Percentiles rank a stretch among this genome's conserved stretches.
Evolutionary conservation across 2,329 filamentous ascomycete species (phyloP).

Genomic region (Alternaria sp.): DNA sequence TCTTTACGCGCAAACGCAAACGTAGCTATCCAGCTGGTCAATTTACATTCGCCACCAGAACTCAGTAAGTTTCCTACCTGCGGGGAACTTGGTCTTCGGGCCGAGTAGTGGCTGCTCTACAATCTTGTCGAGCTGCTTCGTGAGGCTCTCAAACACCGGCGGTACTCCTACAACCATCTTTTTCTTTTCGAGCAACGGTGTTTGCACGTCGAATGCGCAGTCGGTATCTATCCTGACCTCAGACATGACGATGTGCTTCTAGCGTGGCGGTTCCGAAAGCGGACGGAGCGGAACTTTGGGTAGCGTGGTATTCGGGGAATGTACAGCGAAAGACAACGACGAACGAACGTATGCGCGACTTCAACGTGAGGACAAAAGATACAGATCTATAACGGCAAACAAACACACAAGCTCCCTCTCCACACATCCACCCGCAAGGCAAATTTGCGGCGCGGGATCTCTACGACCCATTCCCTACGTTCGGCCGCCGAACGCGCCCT

Average conservation of each 20-base stretch:
- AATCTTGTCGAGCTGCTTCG: constrained; percentile 42
- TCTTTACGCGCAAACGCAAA: constrained; percentile 46
- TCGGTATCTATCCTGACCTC: constrained; percentile 22
- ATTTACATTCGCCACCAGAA: not conserved
- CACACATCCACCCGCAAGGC: not conserved
- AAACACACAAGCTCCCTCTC: not conserved
- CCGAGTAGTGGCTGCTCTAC: constrained; percentile 43
- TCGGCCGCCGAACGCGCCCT: constrained; percentile 2
- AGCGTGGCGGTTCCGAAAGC: constrained; percentile 11
- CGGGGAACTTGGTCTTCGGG: constrained; percentile 39
- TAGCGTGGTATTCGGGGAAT: not conserved
- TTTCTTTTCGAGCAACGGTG: constrained; percentile 45
- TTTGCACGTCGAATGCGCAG: constrained; percentile 34
- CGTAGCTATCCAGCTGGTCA: constrained; percentile 35
- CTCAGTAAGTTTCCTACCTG: constrained; percentile 18
- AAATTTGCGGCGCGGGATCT: constrained; percentile 5
- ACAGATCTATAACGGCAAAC: not conserved
- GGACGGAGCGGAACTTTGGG: constrained; percentile 19
- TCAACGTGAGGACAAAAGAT: not conserved
- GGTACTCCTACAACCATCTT: constrained; percentile 48
- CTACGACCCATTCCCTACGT: not conserved
- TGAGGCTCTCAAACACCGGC: constrained; percentile 45
- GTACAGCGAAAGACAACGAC: not conserved
- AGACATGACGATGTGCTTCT: constrained; percentile 20
- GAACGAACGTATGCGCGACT: not conserved